Conservation (phyloP, 2,329 filamentous ascomycete species). For the Scytalidium sp. region DNA sequence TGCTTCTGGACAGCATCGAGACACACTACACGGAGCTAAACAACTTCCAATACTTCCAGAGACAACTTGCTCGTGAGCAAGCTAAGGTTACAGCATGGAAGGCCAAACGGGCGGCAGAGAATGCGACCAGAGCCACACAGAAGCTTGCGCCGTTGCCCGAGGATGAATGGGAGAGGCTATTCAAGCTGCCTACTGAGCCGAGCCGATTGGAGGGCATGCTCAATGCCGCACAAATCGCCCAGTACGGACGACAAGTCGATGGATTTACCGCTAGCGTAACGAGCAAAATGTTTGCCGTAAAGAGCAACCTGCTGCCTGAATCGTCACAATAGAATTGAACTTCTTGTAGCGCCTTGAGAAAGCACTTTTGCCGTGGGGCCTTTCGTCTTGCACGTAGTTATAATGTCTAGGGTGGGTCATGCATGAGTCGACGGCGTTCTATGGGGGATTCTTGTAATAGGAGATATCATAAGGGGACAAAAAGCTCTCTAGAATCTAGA, state of each 20-base stretch:
- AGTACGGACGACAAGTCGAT: conserved; percentile 96
- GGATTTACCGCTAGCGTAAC: conserved; percentile 89
- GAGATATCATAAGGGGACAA: background rate
- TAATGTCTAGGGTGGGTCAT: background rate
- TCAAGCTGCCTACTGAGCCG: conserved; percentile 96
- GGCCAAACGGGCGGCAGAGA: conserved; percentile 94
- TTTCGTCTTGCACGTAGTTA: background rate
- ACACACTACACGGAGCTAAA: conserved; percentile 98
- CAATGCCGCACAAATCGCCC: conserved; percentile 93
- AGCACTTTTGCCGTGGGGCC: background rate
- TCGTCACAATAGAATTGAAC: conserved; percentile 11
- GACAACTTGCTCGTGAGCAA: conserved; percentile 90
- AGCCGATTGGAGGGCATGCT: conserved; percentile 90
- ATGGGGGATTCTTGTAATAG: background rate
- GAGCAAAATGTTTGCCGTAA: conserved; percentile 97
- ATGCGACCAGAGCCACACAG: conserved; percentile 75
- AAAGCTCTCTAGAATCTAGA: background rate
- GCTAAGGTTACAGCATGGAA: conserved; percentile 97
- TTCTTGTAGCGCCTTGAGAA: background rate
- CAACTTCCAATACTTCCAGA: conserved; percentile 98
- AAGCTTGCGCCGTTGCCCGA: conserved; percentile 90
- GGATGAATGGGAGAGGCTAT: conserved; percentile 96
- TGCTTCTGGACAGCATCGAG: conserved; percentile 95
- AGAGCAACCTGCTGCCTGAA: conserved; percentile 61
- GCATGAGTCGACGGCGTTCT: background rate